A percentile compares a stretch with the other conserved stretches of the same genome.
Conservation (phyloP, 2,329 filamentous ascomycete species). For the Lachnellula willkommii region DNA sequence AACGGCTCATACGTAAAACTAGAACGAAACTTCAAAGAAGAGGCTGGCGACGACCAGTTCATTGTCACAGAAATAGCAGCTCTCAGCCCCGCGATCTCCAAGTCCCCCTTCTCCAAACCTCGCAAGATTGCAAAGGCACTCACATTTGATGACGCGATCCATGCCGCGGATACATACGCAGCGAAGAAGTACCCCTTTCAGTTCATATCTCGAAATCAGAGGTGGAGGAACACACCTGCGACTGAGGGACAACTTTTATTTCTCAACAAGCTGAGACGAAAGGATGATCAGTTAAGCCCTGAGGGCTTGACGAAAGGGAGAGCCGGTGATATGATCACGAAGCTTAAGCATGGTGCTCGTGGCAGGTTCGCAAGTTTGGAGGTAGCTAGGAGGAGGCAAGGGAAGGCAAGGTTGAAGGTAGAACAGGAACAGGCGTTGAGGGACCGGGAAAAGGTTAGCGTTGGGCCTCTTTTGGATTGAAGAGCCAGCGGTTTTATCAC, state of each 20-base stretch:
- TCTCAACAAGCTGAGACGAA: constrained; percentile 59
- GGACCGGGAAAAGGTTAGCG: constrained; percentile 47
- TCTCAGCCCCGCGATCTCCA: constrained; percentile 33
- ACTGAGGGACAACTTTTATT: constrained; percentile 61
- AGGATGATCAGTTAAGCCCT: constrained; percentile 48
- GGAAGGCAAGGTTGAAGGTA: constrained; percentile 34
- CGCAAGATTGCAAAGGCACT: constrained; percentile 59
- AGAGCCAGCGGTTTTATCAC: constrained; percentile 1
- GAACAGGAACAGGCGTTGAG: constrained; percentile 38
- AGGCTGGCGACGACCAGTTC: constrained; percentile 16
- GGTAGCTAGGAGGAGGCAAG: constrained; percentile 46
- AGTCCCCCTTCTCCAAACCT: constrained; percentile 62
- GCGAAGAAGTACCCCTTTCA: constrained; percentile 57
- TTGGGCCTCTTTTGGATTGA: constrained; percentile 45
- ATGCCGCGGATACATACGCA: constrained; percentile 80
- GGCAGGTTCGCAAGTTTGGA: constrained; percentile 53
- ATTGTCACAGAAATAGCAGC: constrained; percentile 34
- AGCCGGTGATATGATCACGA: constrained; percentile 87
- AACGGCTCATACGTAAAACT: constrained; percentile 57
- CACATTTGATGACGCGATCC: constrained; percentile 70
- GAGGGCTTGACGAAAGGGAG: constrained; percentile 68
- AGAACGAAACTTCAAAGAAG: constrained; percentile 30
- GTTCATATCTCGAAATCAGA: constrained; percentile 60
- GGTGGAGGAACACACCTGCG: constrained; percentile 67
- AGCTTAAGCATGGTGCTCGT: constrained; percentile 76